Percentiles rank a stretch among this genome's conserved stretches.
These are phyloP conservation scores for Ganoderma sinense DNA, from an alignment of 1,284 basidiomycete genomes.

Conservation along the genomic window DNA sequence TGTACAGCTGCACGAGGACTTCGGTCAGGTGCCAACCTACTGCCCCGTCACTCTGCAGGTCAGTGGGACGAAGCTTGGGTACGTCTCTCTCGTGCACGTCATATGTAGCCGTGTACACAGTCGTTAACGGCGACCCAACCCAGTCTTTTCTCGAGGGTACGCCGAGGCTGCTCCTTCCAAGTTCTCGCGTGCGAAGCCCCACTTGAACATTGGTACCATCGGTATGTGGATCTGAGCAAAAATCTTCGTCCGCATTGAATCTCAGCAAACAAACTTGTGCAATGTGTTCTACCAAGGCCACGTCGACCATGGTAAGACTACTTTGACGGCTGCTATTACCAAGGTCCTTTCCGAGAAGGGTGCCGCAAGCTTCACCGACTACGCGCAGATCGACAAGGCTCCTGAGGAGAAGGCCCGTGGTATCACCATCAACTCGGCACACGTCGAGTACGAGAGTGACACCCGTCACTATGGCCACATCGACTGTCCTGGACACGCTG, in stretches of 20 bases:
- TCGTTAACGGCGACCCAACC: not conserved
- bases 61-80: conserved; percentile 35
- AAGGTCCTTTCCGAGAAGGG: conserved; percentile 87
- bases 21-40: conserved; percentile 38
- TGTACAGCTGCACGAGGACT: conserved; percentile 40
- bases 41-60: conserved; percentile 28
- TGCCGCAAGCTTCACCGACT: conserved; percentile 96
- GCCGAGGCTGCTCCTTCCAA: conserved; percentile 72
- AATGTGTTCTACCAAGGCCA: conserved; percentile 67
- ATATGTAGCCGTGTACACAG: conserved; percentile 3
- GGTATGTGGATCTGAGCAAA: conserved; percentile 51
- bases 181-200: conserved; percentile 89
- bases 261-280: not conserved
- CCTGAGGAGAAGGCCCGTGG: conserved; percentile 99
- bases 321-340: conserved; percentile 98
- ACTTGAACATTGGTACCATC: conserved; percentile 98
- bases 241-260: conserved; percentile 20
- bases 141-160: conserved; percentile 63
- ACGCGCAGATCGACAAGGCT: conserved; percentile 99
- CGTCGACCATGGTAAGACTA: conserved; percentile 97
- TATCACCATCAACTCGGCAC: conserved; percentile 96
- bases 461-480: conserved; percentile 98
- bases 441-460: conserved; percentile 98
- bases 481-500: conserved; percentile 96
- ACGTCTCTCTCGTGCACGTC: conserved; percentile 9